Base-by-base conservation (phyloP, 2,329 filamentous ascomycete species). In the Pestalotiopsis sp. region DNA sequence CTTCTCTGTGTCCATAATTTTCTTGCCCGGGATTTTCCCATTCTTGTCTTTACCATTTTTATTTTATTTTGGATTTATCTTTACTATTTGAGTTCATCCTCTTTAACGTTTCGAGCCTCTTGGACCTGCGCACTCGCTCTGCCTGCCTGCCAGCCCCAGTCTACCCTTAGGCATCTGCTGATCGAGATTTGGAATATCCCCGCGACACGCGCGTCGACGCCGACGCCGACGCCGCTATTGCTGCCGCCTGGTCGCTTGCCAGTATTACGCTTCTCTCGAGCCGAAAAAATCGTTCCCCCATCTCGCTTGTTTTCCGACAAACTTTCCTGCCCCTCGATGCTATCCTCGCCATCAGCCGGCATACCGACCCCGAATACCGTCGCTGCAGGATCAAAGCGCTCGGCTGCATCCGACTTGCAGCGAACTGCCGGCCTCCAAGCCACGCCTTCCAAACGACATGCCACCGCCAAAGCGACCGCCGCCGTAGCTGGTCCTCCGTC, bases 341-440 rank as follows among this genome's bases (percentile, higher is more conserved):
- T 76, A 70, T 74, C 76, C 70, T 76, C 73, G 75, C 74, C 75
- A 38, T 74, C 75, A 70, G 67, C 73, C 71, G 75, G 75, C 72
- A 71, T 69, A 65, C 73, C 73, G 68, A 62, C 68, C 64, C 62
- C 66, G 14, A 49, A 67, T 38, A 59, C 63, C 13, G 27, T 36
- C 13, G 66, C 64, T 45, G 70, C 73, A 72, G 74, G 74, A 70
- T 70, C 74, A 68, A 78, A 78, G 73, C 77, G 77, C 76, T 74
- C 76, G 69, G 76, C 77, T 74, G 71, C 77, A 76, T 74, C 77
- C 73, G 76, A 78, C 72, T 74, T 78, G 75, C 76, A 79, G 72
- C 77, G 74, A 74, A 75, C 68, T 76, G 71, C 75, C 75, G 76
- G 75, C 70, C 38, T 59, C 38, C 59, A 41, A n/a, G 65, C 66